phyloP scores from a whole-genome alignment of 495 filamentous ascomycete species.

The Aspergillus indologenus region DNA sequence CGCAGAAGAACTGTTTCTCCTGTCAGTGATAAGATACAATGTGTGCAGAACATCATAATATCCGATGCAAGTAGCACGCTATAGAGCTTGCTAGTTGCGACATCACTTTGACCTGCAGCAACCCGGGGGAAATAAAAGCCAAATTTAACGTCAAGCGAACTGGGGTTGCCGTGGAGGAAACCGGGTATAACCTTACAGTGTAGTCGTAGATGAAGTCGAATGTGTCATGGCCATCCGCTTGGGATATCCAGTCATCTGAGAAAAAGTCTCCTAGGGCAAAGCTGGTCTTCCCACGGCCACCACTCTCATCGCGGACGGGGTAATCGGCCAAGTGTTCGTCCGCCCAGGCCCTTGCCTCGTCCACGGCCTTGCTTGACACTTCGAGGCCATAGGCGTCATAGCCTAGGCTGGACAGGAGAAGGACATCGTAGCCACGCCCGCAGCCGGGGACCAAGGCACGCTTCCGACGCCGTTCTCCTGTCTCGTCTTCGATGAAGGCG shows the following conservation, averaged over 20 bases:
- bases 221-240: constrained; percentile 40
- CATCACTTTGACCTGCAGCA: too few relatives aligned
- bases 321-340: constrained; percentile 41
- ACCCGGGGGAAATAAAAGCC: too few relatives aligned
- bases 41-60: too few relatives aligned
- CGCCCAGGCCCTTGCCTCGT: constrained; percentile 50
- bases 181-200: constrained; percentile 65
- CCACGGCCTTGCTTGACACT: constrained; percentile 54
- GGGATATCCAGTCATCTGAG: constrained; percentile 56
- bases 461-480: constrained; percentile 23
- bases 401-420: constrained; percentile 65
- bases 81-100: too few relatives aligned
- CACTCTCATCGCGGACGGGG: constrained; percentile 37
- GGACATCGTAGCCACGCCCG: constrained; percentile 71
- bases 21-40: too few relatives aligned
- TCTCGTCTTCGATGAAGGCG: constrained; percentile 24
- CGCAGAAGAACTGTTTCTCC: constrained; percentile 67
- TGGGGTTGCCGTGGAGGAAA: too few relatives aligned
- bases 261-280: constrained; percentile 76
- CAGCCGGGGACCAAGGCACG: constrained; percentile 68
- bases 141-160: too few relatives aligned
- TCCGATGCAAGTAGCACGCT: too few relatives aligned
- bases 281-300: constrained; percentile 52
- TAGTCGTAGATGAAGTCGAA: constrained; percentile 88
- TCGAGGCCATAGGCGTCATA: constrained; percentile 76